phyloP scores from a whole-genome alignment of 2,329 filamentous ascomycete genomes.

The Septoria linicola region DNA sequence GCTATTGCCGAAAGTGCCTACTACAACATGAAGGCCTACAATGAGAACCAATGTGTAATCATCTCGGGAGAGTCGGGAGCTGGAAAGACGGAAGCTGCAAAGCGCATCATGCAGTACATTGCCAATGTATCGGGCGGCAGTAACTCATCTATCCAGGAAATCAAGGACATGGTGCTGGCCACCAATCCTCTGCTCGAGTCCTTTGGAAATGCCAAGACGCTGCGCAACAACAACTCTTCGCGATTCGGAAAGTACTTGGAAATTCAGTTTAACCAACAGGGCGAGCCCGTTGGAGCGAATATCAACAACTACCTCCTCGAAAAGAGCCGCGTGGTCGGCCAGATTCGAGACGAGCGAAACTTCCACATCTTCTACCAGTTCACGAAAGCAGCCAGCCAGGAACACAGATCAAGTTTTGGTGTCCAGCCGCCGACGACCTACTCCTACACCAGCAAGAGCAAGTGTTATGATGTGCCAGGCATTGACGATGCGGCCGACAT shows the following conservation, averaged over 20 bases:
- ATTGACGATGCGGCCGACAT: slow-evolving; percentile 92
- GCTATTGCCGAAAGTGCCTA: slow-evolving; percentile 94
- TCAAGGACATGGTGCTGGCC: slow-evolving; percentile 98
- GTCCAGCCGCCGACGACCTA: slow-evolving; percentile 91
- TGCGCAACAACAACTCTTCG: slow-evolving; percentile 98
- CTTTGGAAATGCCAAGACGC: slow-evolving; percentile 96
- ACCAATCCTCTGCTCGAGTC: slow-evolving; percentile 96
- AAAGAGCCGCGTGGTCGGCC: slow-evolving; percentile 90
- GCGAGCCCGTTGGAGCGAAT: slow-evolving; percentile 91
- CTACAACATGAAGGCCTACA: slow-evolving; percentile 99
- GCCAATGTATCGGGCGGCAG: slow-evolving; percentile 88
- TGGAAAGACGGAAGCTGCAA: slow-evolving; percentile 97
- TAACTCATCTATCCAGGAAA: slow-evolving; percentile 86
- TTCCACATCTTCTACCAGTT: slow-evolving; percentile 99
- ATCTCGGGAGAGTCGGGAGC: slow-evolving; percentile 98
- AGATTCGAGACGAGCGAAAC: slow-evolving; percentile 93
- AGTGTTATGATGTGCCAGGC: slow-evolving; percentile 90
- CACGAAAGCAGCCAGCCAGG: slow-evolving; percentile 85
- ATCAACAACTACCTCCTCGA: slow-evolving; percentile 98
- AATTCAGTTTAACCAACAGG: slow-evolving; percentile 87
- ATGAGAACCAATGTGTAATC: slow-evolving; percentile 98
- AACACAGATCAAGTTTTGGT: slow-evolving; percentile 84
- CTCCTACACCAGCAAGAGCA: slow-evolving; percentile 87
- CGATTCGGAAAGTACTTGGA: slow-evolving; percentile 98
- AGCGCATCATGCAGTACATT: slow-evolving; percentile 99